Base-by-base conservation (phyloP, 306 rosid species). In the Lathyrus aphaca region DNA sequence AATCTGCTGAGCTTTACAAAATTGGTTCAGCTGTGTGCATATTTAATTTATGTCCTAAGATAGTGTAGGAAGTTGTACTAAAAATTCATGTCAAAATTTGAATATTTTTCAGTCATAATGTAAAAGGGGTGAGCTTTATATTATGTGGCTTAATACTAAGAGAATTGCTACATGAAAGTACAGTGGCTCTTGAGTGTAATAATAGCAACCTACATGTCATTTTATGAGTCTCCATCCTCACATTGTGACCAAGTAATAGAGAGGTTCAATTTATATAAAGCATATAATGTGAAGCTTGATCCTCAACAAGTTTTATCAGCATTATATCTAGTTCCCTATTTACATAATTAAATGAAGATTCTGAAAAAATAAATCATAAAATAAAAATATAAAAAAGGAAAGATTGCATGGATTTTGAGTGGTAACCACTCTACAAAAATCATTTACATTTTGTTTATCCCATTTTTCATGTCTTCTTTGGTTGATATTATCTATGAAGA, bases 1-100 rank as follows among this genome's bases (percentile, higher is more conserved):
- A 68, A 45, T 80, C 61, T 84, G 72, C 81, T 25, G 63, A 64
- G 53, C 58, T 60, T 64, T 37, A 16, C 25, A 12, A 16, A 62
- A 67, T 65, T 65, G 62, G 7, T 44, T 69, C 79, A 50, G 54
- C 61, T 27, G 6, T 60, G 74, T 68, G 70, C 66, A 72, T 68
- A 77, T 73, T 56, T 35, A 21, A 21, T 68, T 73, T 44, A 39
- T 44, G 0, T 43, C 27, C 48, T 43, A 27, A 45, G 45, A 18
- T 69, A 74, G 74, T 50, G 66, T 69, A 61, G 68, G 74, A 49
- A 35, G 45, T n/a, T n/a, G 67, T 77, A 30, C 16, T 69, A 30
- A 18, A 64, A 56, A 7, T 38, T 45, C 6, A 71, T 59, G 51
- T 46, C 69, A 74, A 45, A 56, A 38, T 64, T 55, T 55, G 62